phyloP scores from a whole-genome alignment of 192 early-diverging fungal genomes.

The Backusella australiensis region DNA sequence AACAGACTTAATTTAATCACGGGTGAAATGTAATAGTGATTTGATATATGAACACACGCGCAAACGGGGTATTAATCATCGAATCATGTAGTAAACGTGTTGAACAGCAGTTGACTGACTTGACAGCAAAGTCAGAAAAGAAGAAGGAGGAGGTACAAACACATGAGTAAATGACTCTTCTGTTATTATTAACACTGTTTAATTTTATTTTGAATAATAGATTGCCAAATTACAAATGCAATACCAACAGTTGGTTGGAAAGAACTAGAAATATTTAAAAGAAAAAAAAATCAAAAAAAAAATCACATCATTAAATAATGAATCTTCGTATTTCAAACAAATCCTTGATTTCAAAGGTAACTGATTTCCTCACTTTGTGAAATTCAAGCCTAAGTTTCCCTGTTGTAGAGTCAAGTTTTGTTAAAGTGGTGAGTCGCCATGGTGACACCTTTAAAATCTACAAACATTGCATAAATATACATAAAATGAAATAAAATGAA shows the following conservation, averaged over 20 bases:
- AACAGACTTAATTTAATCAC: slow-evolving; percentile 93
- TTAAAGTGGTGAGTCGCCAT: not conserved
- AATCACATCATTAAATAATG: not conserved
- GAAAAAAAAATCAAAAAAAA: not conserved
- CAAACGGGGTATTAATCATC: not conserved
- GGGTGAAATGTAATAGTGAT: slow-evolving; percentile 71
- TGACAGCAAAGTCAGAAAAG: slow-evolving; percentile 80
- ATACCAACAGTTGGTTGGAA: slow-evolving; percentile 20
- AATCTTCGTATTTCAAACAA: slow-evolving; percentile 2
- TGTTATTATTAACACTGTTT: not conserved
- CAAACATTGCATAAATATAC: not conserved
- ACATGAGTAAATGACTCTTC: not conserved
- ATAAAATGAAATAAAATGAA: not conserved
- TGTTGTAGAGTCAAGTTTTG: not conserved
- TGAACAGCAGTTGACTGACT: slow-evolving; percentile 77
- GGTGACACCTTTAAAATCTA: not conserved
- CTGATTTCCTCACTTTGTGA: not conserved
- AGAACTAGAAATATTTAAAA: slow-evolving; percentile 6
- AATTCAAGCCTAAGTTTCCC: not conserved
- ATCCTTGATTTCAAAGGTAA: not conserved
- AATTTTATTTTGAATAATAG: slow-evolving; percentile 16
- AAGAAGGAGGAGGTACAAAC: slow-evolving; percentile 70
- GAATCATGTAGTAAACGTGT: slow-evolving; percentile 65
- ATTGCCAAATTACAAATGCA: slow-evolving; percentile 30
- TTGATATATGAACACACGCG: not conserved